Evolutionary conservation across 1,139 yeast species (phyloP).

Genomic region (Trichomonascaceae sp.): DNA sequence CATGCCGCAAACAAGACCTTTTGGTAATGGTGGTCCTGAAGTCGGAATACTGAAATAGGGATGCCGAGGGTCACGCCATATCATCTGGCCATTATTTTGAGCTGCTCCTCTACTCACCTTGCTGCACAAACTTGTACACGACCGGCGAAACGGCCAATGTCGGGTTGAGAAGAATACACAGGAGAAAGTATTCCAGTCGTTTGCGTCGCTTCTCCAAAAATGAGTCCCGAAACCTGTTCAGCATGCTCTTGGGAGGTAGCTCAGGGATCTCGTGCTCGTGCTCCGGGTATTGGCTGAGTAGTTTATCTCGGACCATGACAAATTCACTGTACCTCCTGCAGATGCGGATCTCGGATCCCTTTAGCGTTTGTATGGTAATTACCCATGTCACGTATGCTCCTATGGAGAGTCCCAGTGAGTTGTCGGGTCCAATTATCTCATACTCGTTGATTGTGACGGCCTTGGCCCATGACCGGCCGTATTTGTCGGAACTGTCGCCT

Average conservation of each 20-base stretch:
- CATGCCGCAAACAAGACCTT: too few species aligned
- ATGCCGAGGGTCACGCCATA: too few species aligned
- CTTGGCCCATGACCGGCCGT: constrained; percentile 24
- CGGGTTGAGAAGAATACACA: constrained; percentile 57
- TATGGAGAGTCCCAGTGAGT: constrained; percentile 9
- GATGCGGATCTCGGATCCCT: constrained; percentile 36
- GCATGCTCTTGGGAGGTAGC: constrained; percentile 53
- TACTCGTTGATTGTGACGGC: constrained; percentile 30
- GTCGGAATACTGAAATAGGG: too few species aligned
- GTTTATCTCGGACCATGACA: constrained; percentile 32
- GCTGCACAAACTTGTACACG: constrained; percentile 38
- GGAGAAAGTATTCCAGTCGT: constrained; percentile 64
- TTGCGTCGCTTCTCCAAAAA: constrained; percentile 53
- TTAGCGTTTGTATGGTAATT: constrained; percentile 23
- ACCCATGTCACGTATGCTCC: constrained; percentile 33
- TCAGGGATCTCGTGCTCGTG: constrained; percentile 38
- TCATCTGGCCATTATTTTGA: too few species aligned
- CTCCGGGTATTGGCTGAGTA: constrained; percentile 31
- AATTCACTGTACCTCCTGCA: constrained; percentile 59
- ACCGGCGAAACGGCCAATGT: constrained; percentile 33
- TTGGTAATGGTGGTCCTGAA: too few species aligned
- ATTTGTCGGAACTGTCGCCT: not conserved
- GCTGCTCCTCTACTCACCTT: too few species aligned
- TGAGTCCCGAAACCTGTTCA: constrained; percentile 36
- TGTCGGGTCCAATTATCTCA: constrained; percentile 27